A percentile compares a stretch with the other conserved stretches of the same genome.
phyloP scores from a whole-genome alignment of 129 eudicot species.

The Centella asiatica region DNA sequence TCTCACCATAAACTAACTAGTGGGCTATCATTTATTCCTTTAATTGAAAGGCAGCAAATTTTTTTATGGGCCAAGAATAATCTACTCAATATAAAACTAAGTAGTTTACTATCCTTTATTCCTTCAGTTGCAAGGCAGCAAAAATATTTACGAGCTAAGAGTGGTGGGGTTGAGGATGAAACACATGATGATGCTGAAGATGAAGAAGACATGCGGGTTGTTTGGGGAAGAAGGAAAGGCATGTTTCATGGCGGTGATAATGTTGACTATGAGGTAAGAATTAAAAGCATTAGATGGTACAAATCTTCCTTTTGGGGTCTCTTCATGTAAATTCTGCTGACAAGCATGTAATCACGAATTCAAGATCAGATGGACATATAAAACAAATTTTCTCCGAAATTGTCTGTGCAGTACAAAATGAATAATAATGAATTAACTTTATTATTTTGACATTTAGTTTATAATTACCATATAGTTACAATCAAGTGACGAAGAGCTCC shows the following conservation, averaged over 20 bases:
- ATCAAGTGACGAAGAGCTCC: constrained; percentile 52
- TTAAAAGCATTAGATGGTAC: not conserved
- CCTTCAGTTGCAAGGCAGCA: constrained; percentile 54
- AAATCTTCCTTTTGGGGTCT: not conserved
- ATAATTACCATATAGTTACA: constrained; percentile 29
- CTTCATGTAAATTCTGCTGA: not conserved
- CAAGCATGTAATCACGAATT: not conserved
- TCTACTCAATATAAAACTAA: constrained; percentile 12
- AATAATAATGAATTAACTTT: constrained; percentile 5
- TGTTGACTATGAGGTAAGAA: constrained; percentile 30
- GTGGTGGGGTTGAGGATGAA: constrained; percentile 69
- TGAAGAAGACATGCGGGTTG: constrained; percentile 38
- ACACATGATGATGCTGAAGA: constrained; percentile 65
- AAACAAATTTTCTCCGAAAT: not conserved
- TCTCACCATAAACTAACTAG: not conserved
- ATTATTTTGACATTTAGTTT: not conserved
- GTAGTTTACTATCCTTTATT: constrained; percentile 4
- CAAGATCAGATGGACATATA: not conserved
- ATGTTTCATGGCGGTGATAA: constrained; percentile 36
- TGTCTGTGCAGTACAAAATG: not conserved
- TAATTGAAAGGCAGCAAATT: too few species aligned
- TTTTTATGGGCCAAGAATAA: not conserved
- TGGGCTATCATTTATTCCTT: too few species aligned
- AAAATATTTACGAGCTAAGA: constrained; percentile 42
- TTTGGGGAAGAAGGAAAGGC: constrained; percentile 47